Percentiles rank a stretch among this genome's conserved stretches.
These are phyloP conservation scores for Rhipidocladum racemiflorum DNA, from an alignment of 176 grass and related monocot genomes.

Conservation along the genomic window DNA sequence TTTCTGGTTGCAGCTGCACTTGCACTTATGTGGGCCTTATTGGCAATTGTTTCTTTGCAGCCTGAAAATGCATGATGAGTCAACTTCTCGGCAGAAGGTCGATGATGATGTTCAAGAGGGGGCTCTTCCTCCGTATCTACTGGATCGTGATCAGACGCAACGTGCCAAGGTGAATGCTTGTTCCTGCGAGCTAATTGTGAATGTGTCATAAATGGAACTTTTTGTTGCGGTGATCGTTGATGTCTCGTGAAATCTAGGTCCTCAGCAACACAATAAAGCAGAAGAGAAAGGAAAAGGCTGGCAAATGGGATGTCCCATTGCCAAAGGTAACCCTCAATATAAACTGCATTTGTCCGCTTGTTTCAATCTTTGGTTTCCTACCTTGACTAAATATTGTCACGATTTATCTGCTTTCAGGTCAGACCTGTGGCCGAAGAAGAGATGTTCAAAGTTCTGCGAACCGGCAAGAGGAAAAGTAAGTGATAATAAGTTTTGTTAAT, in stretches of 20 bases:
- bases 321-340: slow-evolving; percentile 53
- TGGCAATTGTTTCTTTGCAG: slow-evolving; percentile 18
- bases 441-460: slow-evolving; percentile 75
- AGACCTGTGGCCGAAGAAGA: slow-evolving; percentile 84
- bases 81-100: slow-evolving; percentile 65
- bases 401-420: slow-evolving; percentile 35
- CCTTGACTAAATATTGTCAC: not conserved
- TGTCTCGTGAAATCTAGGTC: slow-evolving; percentile 40
- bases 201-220: not conserved
- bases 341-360: not conserved
- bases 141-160: slow-evolving; percentile 76
- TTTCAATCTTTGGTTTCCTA: not conserved
- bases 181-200: not conserved
- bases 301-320: slow-evolving; percentile 92
- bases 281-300: slow-evolving; percentile 86
- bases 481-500: not conserved
- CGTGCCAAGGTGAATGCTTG: slow-evolving; percentile 62
- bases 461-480: slow-evolving; percentile 88
- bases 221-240: not conserved
- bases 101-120: slow-evolving; percentile 75
- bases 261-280: slow-evolving; percentile 96
- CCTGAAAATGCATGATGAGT: slow-evolving; percentile 90
- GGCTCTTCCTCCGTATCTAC: slow-evolving; percentile 72
- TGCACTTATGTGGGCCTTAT: not conserved
- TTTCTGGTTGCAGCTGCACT: not conserved